Conservation (phyloP, 768 basidiomycete genomes). For the Mycena alexandri region DNA sequence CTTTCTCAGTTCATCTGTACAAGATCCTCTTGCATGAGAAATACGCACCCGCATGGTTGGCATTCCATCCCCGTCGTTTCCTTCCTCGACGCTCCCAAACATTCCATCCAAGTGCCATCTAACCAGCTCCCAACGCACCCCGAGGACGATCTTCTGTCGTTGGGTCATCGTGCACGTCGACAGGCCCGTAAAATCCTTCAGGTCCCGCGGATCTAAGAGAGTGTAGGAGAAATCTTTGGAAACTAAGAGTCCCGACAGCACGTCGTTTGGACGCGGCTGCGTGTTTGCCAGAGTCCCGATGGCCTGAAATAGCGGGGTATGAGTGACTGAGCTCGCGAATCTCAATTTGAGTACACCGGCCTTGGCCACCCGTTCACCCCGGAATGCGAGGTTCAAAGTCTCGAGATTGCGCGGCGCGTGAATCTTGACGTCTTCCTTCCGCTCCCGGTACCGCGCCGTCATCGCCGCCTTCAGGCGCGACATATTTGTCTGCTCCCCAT, state of each 20-base stretch:
- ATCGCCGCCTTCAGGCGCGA: constrained; percentile 89
- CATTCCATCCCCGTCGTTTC: constrained; percentile 73
- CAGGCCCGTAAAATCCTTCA: constrained; percentile 94
- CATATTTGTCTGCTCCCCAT: constrained; percentile 97
- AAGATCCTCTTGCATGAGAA: not conserved
- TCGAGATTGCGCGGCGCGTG: constrained; percentile 96
- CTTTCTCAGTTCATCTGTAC: not conserved
- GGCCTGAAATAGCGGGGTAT: constrained; percentile 64
- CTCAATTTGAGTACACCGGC: constrained; percentile 54
- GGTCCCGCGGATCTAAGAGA: constrained; percentile 92
- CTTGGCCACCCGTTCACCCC: constrained; percentile 96
- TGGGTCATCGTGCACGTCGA: constrained; percentile 93
- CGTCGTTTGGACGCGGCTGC: constrained; percentile 77
- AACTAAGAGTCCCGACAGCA: constrained; percentile 90
- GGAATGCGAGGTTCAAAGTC: constrained; percentile 89
- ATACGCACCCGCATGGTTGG: constrained; percentile 76
- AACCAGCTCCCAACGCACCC: constrained; percentile 94
- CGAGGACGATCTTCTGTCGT: constrained; percentile 83
- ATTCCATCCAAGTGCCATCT: constrained; percentile 98
- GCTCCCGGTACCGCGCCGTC: constrained; percentile 89
- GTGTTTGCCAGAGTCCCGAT: constrained; percentile 91
- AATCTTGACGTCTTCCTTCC: constrained; percentile 96
- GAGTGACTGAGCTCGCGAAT: not conserved
- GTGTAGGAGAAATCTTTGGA: constrained; percentile 99
- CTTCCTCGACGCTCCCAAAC: constrained; percentile 88